Evolutionary conservation across 2,329 filamentous ascomycete genomes (phyloP).

Genomic region (Colletotrichum orchidophilum): DNA sequence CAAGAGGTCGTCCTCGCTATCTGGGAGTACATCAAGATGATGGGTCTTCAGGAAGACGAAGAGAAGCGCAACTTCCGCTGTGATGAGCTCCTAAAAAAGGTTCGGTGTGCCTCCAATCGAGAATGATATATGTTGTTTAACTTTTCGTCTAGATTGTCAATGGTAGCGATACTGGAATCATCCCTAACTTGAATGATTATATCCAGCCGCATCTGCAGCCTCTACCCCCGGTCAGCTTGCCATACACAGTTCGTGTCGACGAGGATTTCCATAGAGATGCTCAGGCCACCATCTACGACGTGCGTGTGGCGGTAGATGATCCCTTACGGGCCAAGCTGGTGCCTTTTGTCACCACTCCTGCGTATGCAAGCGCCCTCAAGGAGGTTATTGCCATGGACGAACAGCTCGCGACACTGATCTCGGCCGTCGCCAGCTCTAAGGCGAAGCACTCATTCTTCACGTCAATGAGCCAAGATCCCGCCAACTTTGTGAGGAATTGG

Average conservation of each 20-base stretch:
- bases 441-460: conserved; percentile 91
- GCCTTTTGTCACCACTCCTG: conserved; percentile 73
- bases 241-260: conserved; percentile 95
- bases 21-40: conserved; percentile 92
- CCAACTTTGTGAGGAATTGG: conserved; percentile 87
- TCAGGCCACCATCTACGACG: conserved; percentile 86
- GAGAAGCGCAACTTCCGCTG: conserved; percentile 94
- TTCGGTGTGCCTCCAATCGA: conserved; percentile 52
- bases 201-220: conserved; percentile 81
- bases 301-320: conserved; percentile 86
- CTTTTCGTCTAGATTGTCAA: conserved; percentile 69
- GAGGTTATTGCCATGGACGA: conserved; percentile 84
- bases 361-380: conserved; percentile 76
- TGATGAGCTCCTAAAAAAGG: conserved; percentile 81
- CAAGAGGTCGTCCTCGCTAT: conserved; percentile 90
- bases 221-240: conserved; percentile 82
- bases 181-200: conserved; percentile 85
- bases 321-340: conserved; percentile 76
- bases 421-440: conserved; percentile 85
- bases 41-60: conserved; percentile 90
- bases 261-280: conserved; percentile 80
- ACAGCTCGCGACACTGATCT: conserved; percentile 82
- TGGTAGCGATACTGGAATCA: conserved; percentile 80
- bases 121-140: background rate
- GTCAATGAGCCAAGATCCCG: conserved; percentile 81